Base-by-base conservation (phyloP, 1,284 basidiomycete genomes). In the Thecaphora thlaspeos region DNA sequence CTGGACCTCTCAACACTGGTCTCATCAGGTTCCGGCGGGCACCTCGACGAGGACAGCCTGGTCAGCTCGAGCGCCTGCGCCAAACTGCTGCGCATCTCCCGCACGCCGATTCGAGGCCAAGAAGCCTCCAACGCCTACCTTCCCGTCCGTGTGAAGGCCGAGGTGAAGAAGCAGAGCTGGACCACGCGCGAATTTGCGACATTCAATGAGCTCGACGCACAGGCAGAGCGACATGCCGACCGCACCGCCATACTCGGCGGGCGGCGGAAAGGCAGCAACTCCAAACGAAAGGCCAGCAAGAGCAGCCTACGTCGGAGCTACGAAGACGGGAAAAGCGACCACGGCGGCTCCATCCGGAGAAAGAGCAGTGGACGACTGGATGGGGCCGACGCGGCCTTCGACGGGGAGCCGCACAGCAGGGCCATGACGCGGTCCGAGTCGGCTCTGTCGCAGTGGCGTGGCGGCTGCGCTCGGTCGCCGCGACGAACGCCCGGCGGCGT, bases 101-200 rank as follows among this genome's bases (percentile, higher is more conserved):
- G 55, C 11, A 44, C 48, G 10, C 40, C 48, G 12, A 11, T 28
- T 14, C n/a, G 30, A 44, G 34, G 26, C 26, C 24, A 37, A 23
- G n/a, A 17, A 14, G 19, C 11, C 28, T 4, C 37, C 42, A 22
- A 53, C n/a, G n/a, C n/a, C n/a, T n/a, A n/a, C n/a, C n/a, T n/a
- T n/a, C 26, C 26, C 7, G 5, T 38, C 5, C 19, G 23, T 9
- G 36, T 26, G 30, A 51, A 48, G 41, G 51, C 43, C 2, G 28
- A 43, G 39, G 46, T 71, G 39, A 68, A 69, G 37, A 19, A 30
- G 22, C 53, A 61, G 24, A 52, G 46, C 19, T 73, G 68, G 68
- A 67, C 66, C 1, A 66, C 70, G 10, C 51, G 62, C 21, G 70
- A 73, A n/a, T 68, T 71, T 41, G 59, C 65, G 0, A 54, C 58